phyloP scores from a whole-genome alignment of 495 filamentous ascomycete species.

The Podospora bellae-mahoneyi region DNA sequence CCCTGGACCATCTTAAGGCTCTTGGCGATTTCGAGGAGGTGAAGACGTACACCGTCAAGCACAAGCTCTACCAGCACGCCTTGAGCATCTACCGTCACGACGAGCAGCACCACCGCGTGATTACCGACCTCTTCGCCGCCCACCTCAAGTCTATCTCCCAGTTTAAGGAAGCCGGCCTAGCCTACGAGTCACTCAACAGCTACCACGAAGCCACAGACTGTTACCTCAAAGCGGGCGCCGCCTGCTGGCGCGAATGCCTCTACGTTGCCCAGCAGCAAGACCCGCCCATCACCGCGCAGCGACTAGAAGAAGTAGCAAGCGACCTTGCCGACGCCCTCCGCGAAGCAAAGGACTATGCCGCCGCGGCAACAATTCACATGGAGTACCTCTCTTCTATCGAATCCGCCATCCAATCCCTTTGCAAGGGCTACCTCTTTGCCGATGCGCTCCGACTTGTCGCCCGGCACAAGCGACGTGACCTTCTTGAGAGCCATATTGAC shows the following conservation, averaged over 20 bases:
- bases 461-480: constrained; percentile 40
- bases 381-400: constrained; percentile 73
- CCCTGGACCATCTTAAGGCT: constrained; percentile 67
- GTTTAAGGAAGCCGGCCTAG: constrained; percentile 80
- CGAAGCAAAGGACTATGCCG: constrained; percentile 75
- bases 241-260: constrained; percentile 84
- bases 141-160: constrained; percentile 69
- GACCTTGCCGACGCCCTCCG: constrained; percentile 66
- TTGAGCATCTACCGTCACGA: constrained; percentile 84
- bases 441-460: constrained; percentile 72
- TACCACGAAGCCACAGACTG: constrained; percentile 68
- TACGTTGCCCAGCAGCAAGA: constrained; percentile 63
- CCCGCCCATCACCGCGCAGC: constrained; percentile 53
- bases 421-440: constrained; percentile 78
- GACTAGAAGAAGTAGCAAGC: constrained; percentile 61
- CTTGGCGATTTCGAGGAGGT: constrained; percentile 68
- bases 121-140: constrained; percentile 74
- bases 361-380: constrained; percentile 74
- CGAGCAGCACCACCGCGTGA: constrained; percentile 47
- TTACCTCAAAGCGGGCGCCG: constrained; percentile 69
- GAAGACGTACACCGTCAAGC: constrained; percentile 68
- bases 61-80: constrained; percentile 73
- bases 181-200: constrained; percentile 80
- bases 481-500: constrained; percentile 61
- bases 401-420: constrained; percentile 64